A percentile compares a stretch with the other conserved stretches of the same genome.
Conservation (phyloP, 352 stramenopile species). For the Phytophthora sansomeana region DNA sequence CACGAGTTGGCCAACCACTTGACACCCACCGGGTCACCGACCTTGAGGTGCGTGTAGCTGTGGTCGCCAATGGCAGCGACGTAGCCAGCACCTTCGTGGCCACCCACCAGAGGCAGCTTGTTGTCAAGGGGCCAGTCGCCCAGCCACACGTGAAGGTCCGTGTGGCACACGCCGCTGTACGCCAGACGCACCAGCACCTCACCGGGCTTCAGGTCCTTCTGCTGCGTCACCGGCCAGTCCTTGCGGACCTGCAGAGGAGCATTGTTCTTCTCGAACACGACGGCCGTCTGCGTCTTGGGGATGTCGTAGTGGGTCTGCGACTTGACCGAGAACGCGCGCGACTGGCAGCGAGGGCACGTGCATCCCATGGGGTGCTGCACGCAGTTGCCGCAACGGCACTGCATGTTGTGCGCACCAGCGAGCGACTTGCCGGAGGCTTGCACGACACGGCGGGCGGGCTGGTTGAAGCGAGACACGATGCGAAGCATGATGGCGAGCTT, state of each 20-base stretch:
- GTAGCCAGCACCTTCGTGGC: slow-evolving; percentile 62
- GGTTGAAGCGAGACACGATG: slow-evolving; percentile 42
- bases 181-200: slow-evolving; percentile 60
- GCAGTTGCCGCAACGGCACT: slow-evolving; percentile 47
- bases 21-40: slow-evolving; percentile 56
- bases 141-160: slow-evolving; percentile 54
- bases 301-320: slow-evolving; percentile 59
- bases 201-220: slow-evolving; percentile 48
- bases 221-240: slow-evolving; percentile 58
- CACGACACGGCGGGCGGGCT: slow-evolving; percentile 29
- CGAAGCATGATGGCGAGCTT: slow-evolving; percentile 34
- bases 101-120: slow-evolving; percentile 55
- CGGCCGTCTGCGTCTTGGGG: slow-evolving; percentile 60
- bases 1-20: slow-evolving; percentile 59
- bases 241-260: slow-evolving; percentile 52
- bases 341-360: slow-evolving; percentile 35
- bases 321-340: slow-evolving; percentile 51
- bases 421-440: slow-evolving; percentile 28
- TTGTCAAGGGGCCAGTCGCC: slow-evolving; percentile 48
- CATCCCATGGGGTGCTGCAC: slow-evolving; percentile 34
- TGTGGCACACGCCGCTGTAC: slow-evolving; percentile 59
- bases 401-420: slow-evolving; percentile 27
- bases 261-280: slow-evolving; percentile 59
- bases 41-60: slow-evolving; percentile 46
- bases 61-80: slow-evolving; percentile 52